These are phyloP conservation scores for Leersia perrieri DNA, from an alignment of 176 grass and related monocot species.

Conservation along the genomic window DNA sequence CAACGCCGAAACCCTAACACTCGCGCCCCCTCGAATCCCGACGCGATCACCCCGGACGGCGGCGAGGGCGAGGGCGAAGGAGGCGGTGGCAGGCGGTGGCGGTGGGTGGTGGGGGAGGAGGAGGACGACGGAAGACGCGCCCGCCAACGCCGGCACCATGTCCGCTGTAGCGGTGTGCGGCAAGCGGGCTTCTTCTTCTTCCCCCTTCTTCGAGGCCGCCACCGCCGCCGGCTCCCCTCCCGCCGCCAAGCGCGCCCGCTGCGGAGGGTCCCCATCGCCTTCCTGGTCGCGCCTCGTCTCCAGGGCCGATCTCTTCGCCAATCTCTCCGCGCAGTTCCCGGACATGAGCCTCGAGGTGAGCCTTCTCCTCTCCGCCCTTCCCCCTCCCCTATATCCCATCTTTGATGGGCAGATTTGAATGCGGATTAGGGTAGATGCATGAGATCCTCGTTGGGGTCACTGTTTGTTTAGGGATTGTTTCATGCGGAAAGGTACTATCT, in stretches of 20 bases:
- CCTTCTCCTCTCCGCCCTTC: too few relatives aligned
- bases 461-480: too few relatives aligned
- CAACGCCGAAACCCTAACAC: neutral
- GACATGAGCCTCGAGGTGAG: slow-evolving; percentile 11
- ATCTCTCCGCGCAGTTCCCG: neutral
- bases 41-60: neutral
- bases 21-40: neutral
- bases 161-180: slow-evolving; percentile 42
- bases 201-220: slow-evolving; percentile 39
- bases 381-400: too few relatives aligned
- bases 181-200: slow-evolving; percentile 41
- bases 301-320: neutral
- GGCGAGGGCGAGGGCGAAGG: neutral
- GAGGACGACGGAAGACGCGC: neutral
- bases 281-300: neutral
- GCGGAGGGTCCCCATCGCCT: neutral
- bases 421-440: too few relatives aligned
- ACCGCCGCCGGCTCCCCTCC: neutral
- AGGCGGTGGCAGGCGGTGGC: too few relatives aligned
- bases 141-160: slow-evolving; percentile 11
- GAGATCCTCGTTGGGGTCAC: too few relatives aligned
- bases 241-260: slow-evolving; percentile 34
- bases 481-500: too few relatives aligned
- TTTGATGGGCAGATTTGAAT: too few relatives aligned
- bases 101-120: too few relatives aligned